Evolutionary conservation across 305 asterid species (phyloP).

Genomic region (Rubia tinctorum): DNA sequence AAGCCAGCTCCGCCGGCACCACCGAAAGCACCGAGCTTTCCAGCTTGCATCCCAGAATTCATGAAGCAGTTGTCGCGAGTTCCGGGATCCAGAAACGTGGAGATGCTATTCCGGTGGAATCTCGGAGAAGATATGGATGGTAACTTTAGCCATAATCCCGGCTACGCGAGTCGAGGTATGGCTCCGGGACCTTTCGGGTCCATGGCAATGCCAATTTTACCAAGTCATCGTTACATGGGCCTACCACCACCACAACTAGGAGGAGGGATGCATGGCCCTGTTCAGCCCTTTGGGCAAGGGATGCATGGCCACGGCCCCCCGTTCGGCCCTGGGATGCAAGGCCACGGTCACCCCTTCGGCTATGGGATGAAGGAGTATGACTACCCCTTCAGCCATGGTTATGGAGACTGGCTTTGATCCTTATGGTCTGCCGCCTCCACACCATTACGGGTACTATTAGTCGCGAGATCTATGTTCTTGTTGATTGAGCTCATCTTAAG

Average conservation of each 20-base stretch:
- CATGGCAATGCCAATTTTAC: not conserved
- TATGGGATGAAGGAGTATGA: not conserved
- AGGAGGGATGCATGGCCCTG: not conserved
- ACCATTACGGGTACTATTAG: not conserved
- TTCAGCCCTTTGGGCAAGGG: not conserved
- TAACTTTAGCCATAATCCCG: not conserved
- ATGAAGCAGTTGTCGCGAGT: not conserved
- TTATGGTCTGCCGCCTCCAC: not conserved
- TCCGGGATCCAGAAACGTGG: not conserved
- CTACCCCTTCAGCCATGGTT: no score
- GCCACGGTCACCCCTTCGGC: not conserved
- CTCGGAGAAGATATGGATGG: not conserved
- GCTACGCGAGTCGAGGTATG: not conserved
- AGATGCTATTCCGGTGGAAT: constrained; percentile 3
- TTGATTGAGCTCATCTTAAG: not conserved
- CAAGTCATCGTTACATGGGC: not conserved
- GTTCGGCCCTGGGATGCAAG: not conserved
- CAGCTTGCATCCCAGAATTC: not conserved
- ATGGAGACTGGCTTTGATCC: not conserved
- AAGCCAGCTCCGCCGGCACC: not conserved
- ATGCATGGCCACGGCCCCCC: not conserved
- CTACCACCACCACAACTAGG: not conserved
- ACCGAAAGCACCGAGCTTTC: not conserved
- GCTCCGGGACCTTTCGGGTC: not conserved
- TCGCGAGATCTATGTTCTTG: not conserved